phyloP scores from a whole-genome alignment of 192 early-diverging fungal genomes.

The Backusella parvicylindrica region DNA sequence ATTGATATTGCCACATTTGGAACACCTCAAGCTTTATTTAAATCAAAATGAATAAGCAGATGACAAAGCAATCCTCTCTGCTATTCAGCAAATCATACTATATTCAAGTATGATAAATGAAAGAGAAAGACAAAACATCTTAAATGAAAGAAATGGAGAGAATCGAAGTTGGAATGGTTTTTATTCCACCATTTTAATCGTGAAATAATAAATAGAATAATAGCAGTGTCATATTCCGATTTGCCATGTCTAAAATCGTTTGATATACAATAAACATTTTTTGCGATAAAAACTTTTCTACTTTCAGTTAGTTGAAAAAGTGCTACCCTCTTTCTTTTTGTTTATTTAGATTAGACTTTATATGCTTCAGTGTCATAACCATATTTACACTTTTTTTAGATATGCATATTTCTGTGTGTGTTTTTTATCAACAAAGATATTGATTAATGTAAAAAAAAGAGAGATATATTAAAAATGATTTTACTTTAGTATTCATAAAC shows the following conservation, averaged over 20 bases:
- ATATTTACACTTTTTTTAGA: no score
- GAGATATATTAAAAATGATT: no score
- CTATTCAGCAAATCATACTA: not conserved
- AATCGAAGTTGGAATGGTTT: not conserved
- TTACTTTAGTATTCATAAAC: not conserved
- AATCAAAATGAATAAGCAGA: not conserved
- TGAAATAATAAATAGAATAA: not conserved
- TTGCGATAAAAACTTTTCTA: no score
- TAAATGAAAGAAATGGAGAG: not conserved
- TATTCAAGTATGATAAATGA: no score
- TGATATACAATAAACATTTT: no score
- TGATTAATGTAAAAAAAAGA: not conserved
- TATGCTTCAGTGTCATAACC: no score
- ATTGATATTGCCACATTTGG: not conserved
- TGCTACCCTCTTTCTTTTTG: no score
- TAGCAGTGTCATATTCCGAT: not conserved
- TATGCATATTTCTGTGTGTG: no score
- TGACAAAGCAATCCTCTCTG: not conserved
- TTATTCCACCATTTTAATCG: not conserved
- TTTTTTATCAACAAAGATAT: not conserved
- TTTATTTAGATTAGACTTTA: no score
- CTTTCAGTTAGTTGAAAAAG: no score
- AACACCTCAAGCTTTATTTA: not conserved
- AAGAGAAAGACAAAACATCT: no score
- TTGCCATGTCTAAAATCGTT: not conserved